Evolutionary conservation across 1,284 basidiomycete genomes (phyloP).

Genomic region (Papiliotrema flavescens): DNA sequence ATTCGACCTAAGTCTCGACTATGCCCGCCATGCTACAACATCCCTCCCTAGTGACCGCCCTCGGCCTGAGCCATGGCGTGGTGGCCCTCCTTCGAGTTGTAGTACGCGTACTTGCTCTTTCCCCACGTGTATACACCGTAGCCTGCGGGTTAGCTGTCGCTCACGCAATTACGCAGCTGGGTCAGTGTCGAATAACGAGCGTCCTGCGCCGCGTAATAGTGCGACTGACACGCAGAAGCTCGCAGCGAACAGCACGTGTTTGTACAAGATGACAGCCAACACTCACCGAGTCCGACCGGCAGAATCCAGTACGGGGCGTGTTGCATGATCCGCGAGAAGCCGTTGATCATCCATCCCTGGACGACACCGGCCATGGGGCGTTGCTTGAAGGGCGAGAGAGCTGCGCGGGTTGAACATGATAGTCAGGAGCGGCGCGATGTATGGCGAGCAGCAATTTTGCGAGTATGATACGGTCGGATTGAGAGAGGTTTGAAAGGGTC

Average conservation of each 20-base stretch:
- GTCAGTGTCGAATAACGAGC: too few species aligned
- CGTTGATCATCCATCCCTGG: constrained; percentile 79
- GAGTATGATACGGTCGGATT: too few species aligned
- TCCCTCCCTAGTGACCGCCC: constrained; percentile 28
- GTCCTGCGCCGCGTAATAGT: not conserved
- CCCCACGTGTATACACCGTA: constrained; percentile 83
- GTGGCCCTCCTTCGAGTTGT: constrained; percentile 49
- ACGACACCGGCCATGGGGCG: constrained; percentile 68
- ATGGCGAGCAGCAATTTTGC: too few species aligned
- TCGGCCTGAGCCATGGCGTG: constrained; percentile 34
- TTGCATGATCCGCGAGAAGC: constrained; percentile 68
- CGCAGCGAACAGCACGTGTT: too few species aligned
- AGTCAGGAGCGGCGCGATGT: too few species aligned
- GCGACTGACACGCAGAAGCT: not conserved
- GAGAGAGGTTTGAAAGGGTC: too few species aligned
- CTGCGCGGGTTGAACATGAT: constrained; percentile 49
- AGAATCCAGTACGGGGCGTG: constrained; percentile 77
- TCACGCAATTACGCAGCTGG: too few species aligned
- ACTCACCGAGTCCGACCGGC: constrained; percentile 73
- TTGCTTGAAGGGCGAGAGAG: constrained; percentile 74
- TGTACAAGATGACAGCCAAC: not conserved
- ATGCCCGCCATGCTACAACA: not conserved
- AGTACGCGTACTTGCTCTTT: constrained; percentile 56
- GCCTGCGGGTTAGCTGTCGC: constrained; percentile 52
- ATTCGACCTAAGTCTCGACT: not conserved